Conservation (phyloP, 768 basidiomycete genomes). For the Guyanaporus albipodus region DNA sequence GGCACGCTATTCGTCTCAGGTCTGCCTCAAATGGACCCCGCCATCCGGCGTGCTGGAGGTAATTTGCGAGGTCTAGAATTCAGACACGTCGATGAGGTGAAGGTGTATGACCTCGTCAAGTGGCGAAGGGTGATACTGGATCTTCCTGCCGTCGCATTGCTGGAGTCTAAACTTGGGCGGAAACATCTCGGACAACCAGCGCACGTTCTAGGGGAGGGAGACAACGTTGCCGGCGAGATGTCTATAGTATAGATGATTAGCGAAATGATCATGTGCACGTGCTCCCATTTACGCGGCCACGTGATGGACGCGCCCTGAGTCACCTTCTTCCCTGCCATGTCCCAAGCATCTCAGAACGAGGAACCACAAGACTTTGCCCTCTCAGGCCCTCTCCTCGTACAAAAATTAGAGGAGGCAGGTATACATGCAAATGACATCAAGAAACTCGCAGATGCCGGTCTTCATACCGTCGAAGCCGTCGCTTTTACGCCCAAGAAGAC, state of each 20-base stretch:
- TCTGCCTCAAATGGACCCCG: constrained; percentile 46
- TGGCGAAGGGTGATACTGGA: constrained; percentile 84
- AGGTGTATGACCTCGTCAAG: constrained; percentile 79
- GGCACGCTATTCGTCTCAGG: constrained; percentile 74
- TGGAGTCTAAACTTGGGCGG: constrained; percentile 63
- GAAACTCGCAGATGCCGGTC: constrained; percentile 89
- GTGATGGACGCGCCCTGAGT: constrained; percentile 30
- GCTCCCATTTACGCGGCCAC: constrained; percentile 23
- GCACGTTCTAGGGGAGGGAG: too few species aligned
- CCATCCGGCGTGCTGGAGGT: constrained; percentile 55
- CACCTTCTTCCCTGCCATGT: constrained; percentile 18
- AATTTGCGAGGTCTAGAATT: constrained; percentile 73
- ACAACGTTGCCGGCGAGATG: too few species aligned
- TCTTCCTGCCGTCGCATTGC: constrained; percentile 71
- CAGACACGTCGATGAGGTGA: constrained; percentile 59
- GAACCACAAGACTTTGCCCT: constrained; percentile 52
- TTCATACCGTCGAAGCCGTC: constrained; percentile 92
- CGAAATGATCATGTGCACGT: constrained; percentile 5
- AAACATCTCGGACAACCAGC: constrained; percentile 4
- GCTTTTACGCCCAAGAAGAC: constrained; percentile 96
- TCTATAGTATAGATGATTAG: too few species aligned
- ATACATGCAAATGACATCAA: constrained; percentile 89
- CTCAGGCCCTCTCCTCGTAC: constrained; percentile 79
- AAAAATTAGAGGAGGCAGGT: constrained; percentile 84
- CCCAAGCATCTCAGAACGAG: constrained; percentile 50